These are phyloP conservation scores for Micractinium sp. DNA, from an alignment of 139 green algal species.

Conservation along the genomic window DNA sequence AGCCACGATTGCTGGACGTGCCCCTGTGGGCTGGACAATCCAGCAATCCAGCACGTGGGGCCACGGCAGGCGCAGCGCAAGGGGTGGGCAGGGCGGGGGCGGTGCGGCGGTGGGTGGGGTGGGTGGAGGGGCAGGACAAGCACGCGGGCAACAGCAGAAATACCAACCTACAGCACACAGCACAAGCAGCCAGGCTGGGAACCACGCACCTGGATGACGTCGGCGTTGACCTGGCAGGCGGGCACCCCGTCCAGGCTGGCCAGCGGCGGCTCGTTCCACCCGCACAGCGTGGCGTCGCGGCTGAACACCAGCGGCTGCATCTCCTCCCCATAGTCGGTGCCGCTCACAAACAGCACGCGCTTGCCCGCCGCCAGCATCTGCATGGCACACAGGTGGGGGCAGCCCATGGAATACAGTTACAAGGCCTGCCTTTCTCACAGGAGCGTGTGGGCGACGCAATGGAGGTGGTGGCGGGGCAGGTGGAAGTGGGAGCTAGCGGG, in stretches of 20 bases:
- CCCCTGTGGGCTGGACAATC: too few species aligned
- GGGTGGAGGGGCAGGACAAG: too few species aligned
- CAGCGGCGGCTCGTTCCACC: constrained; percentile 62
- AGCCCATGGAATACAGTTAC: not conserved
- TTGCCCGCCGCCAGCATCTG: constrained; percentile 54
- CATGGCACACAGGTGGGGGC: constrained; percentile 5
- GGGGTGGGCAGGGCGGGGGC: too few species aligned
- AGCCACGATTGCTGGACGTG: too few species aligned
- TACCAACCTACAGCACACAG: too few species aligned
- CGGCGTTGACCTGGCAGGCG: constrained; percentile 28
- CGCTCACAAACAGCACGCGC: constrained; percentile 61
- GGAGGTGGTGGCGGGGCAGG: not conserved
- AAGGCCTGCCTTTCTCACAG: not conserved
- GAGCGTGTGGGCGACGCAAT: not conserved
- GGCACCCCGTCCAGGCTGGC: constrained; percentile 37
- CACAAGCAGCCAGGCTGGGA: too few species aligned
- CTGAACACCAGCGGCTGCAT: constrained; percentile 62
- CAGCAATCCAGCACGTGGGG: too few species aligned
- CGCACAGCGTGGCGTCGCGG: constrained; percentile 52
- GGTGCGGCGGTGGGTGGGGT: too few species aligned
- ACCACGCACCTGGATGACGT: not conserved
- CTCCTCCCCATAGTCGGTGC: constrained; percentile 60
- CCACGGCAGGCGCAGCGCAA: too few species aligned
- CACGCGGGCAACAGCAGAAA: too few species aligned
- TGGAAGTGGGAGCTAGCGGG: not conserved